Evolutionary conservation across 495 filamentous ascomycete species (phyloP), one percentile per base, ranked within the genome.

Genomic region (Neurospora tetrasperma): DNA sequence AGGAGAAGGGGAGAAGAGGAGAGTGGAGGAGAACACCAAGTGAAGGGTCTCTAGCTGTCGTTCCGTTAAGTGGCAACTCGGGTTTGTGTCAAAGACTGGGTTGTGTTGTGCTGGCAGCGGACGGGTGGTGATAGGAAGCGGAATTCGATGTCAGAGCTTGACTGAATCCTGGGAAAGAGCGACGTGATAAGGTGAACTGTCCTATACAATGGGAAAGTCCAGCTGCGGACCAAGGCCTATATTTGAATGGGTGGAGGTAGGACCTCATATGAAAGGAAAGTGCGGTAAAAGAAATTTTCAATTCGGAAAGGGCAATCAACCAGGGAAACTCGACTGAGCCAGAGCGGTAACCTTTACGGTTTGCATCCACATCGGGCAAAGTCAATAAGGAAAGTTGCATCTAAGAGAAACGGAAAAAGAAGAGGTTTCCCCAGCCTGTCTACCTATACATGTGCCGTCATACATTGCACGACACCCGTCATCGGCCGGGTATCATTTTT

Each of bases 391-490:
- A 31, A 62, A 62, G 54, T 62, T 35, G 23, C 54, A 62, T 62
- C 27, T 5, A 35, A 18, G 54, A 66, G 54, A 9, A 66, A 66
- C 54, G 54, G 18, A 66, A 66, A 66, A 66, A 66, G 54, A 27
- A 35, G 27, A 14, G 54, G 54, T 27, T 66, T 66, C 31, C 54
- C 71, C 40, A 44, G 20, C 23, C 71, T 38, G 66, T 71, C 39
- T n/a, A n/a, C n/a, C n/a, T 40, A 68, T 27, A 54, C 71, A 73
- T 43, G 41, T 43, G 70, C 66, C 70, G 76, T 78, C 72, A 78
- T 74, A 78, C 76, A 76, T 76, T 70, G 73, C 76, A 78, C 74
- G 71, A 74, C 76, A 78, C 73, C 76, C 74, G 75, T 78, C 76
- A 77, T 74, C 71, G 31, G 76, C 43, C 35, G 74, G 74, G 71